phyloP scores from a whole-genome alignment of 2,329 filamentous ascomycete genomes.

The Botrytis deweyae region DNA sequence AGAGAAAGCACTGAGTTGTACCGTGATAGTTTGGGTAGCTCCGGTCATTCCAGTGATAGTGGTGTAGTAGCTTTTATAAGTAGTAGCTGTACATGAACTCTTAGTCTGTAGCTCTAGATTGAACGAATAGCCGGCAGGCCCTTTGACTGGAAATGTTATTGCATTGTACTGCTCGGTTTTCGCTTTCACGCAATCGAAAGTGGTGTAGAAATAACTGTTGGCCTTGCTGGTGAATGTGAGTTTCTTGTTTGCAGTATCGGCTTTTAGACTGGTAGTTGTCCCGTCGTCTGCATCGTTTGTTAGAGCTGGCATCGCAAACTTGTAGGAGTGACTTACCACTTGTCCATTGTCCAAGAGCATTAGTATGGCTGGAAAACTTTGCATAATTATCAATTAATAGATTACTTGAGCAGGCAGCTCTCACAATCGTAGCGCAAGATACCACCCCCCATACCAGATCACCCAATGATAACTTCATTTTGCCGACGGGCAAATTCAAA shows the following conservation, averaged over 20 bases:
- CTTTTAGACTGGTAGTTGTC: constrained; percentile 46
- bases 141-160: constrained; percentile 49
- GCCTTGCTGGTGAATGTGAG: constrained; percentile 51
- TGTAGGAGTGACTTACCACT: constrained; percentile 38
- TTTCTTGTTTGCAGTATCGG: constrained; percentile 43
- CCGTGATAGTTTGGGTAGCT: constrained; percentile 48
- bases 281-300: constrained; percentile 46
- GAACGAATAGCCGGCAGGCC: constrained; percentile 44
- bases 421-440: constrained; percentile 23
- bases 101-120: constrained; percentile 50
- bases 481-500: not conserved
- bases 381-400: constrained; percentile 39
- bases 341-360: constrained; percentile 41
- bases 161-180: constrained; percentile 48
- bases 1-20: constrained; percentile 51
- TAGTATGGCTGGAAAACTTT: constrained; percentile 38
- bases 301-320: not conserved
- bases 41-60: constrained; percentile 50
- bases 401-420: constrained; percentile 35
- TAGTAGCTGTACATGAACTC: constrained; percentile 44
- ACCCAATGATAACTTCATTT: constrained; percentile 16
- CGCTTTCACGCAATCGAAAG: constrained; percentile 49
- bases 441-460: constrained; percentile 2
- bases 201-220: constrained; percentile 55
- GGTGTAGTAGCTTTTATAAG: constrained; percentile 47